Evolutionary conservation across 2,329 filamentous ascomycete genomes (phyloP).

Genomic region (Aspergillus fumigatiaffinis): DNA sequence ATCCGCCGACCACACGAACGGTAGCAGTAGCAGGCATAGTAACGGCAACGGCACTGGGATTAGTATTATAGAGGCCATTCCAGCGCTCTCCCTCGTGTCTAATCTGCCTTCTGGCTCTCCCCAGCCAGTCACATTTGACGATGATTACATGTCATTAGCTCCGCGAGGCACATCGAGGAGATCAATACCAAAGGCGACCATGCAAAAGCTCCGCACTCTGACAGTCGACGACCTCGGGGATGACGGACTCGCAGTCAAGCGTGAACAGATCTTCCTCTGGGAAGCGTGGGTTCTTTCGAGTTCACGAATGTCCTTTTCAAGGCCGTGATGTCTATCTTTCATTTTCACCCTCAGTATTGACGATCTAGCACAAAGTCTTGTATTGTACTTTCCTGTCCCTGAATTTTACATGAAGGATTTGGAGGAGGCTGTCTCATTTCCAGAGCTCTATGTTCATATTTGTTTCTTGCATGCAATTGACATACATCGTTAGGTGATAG

Average conservation of each 20-base stretch:
- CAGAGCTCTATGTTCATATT: not conserved
- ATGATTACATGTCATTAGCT: conserved; percentile 2
- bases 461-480: not conserved
- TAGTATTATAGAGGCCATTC: conserved; percentile 13
- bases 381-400: not conserved
- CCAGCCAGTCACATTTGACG: conserved; percentile 14
- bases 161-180: conserved; percentile 4
- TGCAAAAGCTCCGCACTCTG: conserved; percentile 25
- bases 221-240: conserved; percentile 34
- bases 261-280: conserved; percentile 33
- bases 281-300: conserved; percentile 37
- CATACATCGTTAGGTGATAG: not conserved
- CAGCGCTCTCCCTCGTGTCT: conserved; percentile 17
- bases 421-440: not conserved
- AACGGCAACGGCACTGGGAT: conserved; percentile 4
- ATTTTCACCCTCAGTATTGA: not conserved
- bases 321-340: not conserved
- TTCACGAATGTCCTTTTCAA: conserved; percentile 1
- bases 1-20: conserved; percentile 20
- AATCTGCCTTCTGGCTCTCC: conserved; percentile 12
- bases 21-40: conserved; percentile 38
- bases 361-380: not conserved
- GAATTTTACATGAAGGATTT: not conserved
- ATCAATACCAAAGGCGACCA: conserved; percentile 9
- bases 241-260: conserved; percentile 31